phyloP scores from a whole-genome alignment of 1,139 yeast genomes.

The Zygoascus hellenicus region DNA sequence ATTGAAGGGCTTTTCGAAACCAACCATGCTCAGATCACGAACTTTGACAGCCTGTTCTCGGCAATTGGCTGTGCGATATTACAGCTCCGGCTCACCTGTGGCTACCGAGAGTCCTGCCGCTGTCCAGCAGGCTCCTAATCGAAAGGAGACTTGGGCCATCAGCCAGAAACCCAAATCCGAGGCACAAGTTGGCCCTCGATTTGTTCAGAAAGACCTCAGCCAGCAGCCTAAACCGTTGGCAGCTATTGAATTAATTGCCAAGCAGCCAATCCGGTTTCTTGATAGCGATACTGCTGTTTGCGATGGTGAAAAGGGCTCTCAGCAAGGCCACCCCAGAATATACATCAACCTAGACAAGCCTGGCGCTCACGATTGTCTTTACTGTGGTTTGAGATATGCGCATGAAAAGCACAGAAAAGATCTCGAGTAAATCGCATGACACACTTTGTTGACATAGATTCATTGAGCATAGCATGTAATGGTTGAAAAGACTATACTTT shows the following conservation, averaged over 20 bases:
- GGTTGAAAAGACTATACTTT: neutral
- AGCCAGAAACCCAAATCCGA: constrained; percentile 61
- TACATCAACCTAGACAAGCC: constrained; percentile 77
- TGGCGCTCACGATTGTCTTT: constrained; percentile 66
- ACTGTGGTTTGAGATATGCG: constrained; percentile 41
- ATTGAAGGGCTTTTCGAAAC: neutral
- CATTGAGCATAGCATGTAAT: neutral
- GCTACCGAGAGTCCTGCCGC: constrained; percentile 12
- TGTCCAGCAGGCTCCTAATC: constrained; percentile 66
- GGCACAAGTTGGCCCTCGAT: constrained; percentile 59
- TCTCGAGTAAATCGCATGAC: constrained; percentile 6
- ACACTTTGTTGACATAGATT: neutral
- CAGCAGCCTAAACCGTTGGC: constrained; percentile 76
- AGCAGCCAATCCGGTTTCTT: constrained; percentile 65
- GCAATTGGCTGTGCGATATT: constrained; percentile 1
- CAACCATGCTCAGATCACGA: constrained; percentile 4
- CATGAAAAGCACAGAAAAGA: constrained; percentile 11
- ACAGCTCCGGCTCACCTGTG: constrained; percentile 10
- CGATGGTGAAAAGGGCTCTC: constrained; percentile 72
- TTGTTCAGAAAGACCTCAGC: constrained; percentile 61
- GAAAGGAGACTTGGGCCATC: constrained; percentile 62
- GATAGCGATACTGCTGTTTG: constrained; percentile 68
- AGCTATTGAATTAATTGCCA: constrained; percentile 75
- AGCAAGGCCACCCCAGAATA: constrained; percentile 81
- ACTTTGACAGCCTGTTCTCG: neutral